These are phyloP conservation scores for Sphagnurus paluster DNA, from an alignment of 1,284 basidiomycete genomes.

Conservation along the genomic window DNA sequence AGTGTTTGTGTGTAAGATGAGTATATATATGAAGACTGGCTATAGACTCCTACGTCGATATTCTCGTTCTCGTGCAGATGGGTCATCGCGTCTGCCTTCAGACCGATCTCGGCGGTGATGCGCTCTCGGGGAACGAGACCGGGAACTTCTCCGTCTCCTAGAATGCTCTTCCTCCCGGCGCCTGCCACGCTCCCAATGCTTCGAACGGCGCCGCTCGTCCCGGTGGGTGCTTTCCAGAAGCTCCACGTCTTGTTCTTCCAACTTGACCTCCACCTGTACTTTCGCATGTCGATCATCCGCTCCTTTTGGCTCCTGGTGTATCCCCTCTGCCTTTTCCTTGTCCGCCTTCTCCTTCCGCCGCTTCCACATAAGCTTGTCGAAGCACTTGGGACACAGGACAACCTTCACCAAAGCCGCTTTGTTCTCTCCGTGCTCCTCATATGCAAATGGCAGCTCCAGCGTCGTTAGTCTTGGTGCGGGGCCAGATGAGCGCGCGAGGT, in stretches of 20 bases:
- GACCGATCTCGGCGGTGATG: slow-evolving; percentile 1
- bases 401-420: slow-evolving; percentile 89
- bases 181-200: slow-evolving; percentile 10
- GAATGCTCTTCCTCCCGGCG: slow-evolving; percentile 3
- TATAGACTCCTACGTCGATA: background rate
- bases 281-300: too few relatives aligned
- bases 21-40: too few relatives aligned
- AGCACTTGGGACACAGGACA: slow-evolving; percentile 76
- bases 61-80: slow-evolving; percentile 6
- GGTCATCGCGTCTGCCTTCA: slow-evolving; percentile 6
- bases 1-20: too few relatives aligned
- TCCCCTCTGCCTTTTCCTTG: slow-evolving; percentile 8
- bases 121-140: slow-evolving; percentile 25
- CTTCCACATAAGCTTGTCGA: slow-evolving; percentile 86
- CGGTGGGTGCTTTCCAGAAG: slow-evolving; percentile 11
- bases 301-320: slow-evolving; percentile 7
- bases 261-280: slow-evolving; percentile 2
- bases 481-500: slow-evolving; percentile 13
- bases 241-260: slow-evolving; percentile 9
- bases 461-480: slow-evolving; percentile 50
- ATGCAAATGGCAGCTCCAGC: slow-evolving; percentile 87
- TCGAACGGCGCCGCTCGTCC: slow-evolving; percentile 12
- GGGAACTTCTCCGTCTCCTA: slow-evolving; percentile 16
- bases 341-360: slow-evolving; percentile 53
- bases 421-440: slow-evolving; percentile 72